Conservation (phyloP, 306 rosid genomes). For the Chamaecrista fasciculata region DNA sequence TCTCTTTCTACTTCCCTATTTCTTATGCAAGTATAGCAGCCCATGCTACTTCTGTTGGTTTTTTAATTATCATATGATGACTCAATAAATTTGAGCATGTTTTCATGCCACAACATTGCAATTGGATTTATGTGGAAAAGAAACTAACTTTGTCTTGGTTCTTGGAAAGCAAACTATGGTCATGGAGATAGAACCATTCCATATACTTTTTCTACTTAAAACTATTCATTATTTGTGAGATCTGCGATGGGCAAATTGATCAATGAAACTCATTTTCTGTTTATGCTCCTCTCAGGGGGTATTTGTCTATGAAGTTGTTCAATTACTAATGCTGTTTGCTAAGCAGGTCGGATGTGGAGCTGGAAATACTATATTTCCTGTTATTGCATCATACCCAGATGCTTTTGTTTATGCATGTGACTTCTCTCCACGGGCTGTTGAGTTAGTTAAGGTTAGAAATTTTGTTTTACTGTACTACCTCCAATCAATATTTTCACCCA, state of each 20-base stretch:
- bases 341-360: constrained; percentile 90
- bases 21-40: neutral
- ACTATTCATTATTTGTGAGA: constrained; percentile 4
- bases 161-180: constrained; percentile 8
- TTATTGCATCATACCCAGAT: constrained; percentile 64
- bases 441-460: constrained; percentile 72
- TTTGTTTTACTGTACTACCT: constrained; percentile 10
- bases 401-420: constrained; percentile 86
- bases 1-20: constrained; percentile 1
- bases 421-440: constrained; percentile 89
- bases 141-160: neutral
- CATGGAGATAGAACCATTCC: neutral
- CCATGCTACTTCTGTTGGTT: neutral
- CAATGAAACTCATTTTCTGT: constrained; percentile 2
- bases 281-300: constrained; percentile 16
- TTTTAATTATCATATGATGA: neutral
- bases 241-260: neutral
- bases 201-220: neutral
- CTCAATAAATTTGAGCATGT: neutral
- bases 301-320: constrained; percentile 10
- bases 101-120: neutral
- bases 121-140: constrained; percentile 18
- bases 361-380: constrained; percentile 90
- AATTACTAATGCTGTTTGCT: constrained; percentile 17
- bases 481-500: neutral